Evolutionary conservation across 768 basidiomycete species (phyloP), one percentile per base, ranked within the genome.

Genomic region (Lentinula edodes): DNA sequence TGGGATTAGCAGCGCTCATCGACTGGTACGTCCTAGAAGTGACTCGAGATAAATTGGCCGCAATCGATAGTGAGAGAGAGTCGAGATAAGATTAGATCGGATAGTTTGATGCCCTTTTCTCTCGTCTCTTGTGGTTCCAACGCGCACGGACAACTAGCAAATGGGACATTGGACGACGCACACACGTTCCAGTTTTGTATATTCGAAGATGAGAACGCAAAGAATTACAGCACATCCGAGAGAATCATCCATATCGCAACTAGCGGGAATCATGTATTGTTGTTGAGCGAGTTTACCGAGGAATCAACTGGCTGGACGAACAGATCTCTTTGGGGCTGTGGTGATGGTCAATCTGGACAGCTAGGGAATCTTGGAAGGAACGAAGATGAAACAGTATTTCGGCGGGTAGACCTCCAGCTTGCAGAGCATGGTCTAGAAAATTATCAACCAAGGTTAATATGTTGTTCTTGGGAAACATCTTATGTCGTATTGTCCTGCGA

Each of bases 381-480:
- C 16, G 58, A 66, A 50, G 54, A 64, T 51, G 61, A 66, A 18
- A 66, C 69, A 7, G 65, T 76, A 5, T 90, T 92, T 66, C 72
- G 73, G 61, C 80, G 74, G 13, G 73, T 90, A 54, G 66, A 75
- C 35, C 69, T 87, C 1, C 68, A 72, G 15, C 66, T 81, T 0
- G 67, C 75, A 7, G 66, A 67, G 53, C 61, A 73, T 34, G 75
- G 74, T 10, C 67, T 81, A 15, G 61, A 56, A 9, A 77, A 73
- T 5, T 86, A 86, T 71, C 65, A 71, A 16, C 73, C 78, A 46
- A 80, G 77, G 35, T 66, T 75, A 28, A 75, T 93, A 15, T 84
- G 84, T 13, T 83, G 88, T 0, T 79, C 86, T 48, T 97, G 95
- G 94, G 90, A 96, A 72, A 92, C 93, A 6, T 86, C 86, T 56